Conservation (phyloP, 768 basidiomycete genomes). For the Serendipita sp. region DNA sequence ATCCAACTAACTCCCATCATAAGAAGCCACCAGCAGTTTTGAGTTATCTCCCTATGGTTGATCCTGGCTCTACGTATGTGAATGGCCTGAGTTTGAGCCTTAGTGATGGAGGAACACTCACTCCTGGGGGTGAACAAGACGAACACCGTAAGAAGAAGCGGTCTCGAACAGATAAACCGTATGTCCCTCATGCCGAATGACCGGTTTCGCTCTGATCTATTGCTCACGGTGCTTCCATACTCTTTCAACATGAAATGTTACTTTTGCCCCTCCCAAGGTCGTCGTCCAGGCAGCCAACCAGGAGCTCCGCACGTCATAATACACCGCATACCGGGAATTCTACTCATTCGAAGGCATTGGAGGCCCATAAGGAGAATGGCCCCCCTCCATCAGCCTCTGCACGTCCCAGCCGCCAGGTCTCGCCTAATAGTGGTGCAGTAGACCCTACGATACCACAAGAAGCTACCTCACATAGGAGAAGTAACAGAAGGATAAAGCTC, state of each 20-base stretch:
- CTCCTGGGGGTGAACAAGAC: not conserved
- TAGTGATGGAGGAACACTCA: constrained; percentile 1
- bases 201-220: not conserved
- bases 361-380: not conserved
- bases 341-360: not conserved
- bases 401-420: not conserved
- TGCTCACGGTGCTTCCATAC: not conserved
- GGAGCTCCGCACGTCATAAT: not conserved
- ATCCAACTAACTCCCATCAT: constrained; percentile 51
- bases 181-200: constrained; percentile 21
- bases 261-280: not conserved
- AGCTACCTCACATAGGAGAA: not conserved
- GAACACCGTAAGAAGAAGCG: constrained; percentile 6
- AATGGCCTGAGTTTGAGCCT: not conserved
- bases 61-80: constrained; percentile 73
- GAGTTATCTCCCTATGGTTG: constrained; percentile 70
- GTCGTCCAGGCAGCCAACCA: not conserved
- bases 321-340: not conserved
- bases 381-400: not conserved
- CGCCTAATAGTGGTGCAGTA: not conserved
- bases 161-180: constrained; percentile 1
- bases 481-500: not conserved
- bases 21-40: constrained; percentile 52
- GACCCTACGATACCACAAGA: not conserved
- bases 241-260: not conserved